phyloP scores from a whole-genome alignment of 2,329 filamentous ascomycete genomes.

The Cladosporium colombiae region DNA sequence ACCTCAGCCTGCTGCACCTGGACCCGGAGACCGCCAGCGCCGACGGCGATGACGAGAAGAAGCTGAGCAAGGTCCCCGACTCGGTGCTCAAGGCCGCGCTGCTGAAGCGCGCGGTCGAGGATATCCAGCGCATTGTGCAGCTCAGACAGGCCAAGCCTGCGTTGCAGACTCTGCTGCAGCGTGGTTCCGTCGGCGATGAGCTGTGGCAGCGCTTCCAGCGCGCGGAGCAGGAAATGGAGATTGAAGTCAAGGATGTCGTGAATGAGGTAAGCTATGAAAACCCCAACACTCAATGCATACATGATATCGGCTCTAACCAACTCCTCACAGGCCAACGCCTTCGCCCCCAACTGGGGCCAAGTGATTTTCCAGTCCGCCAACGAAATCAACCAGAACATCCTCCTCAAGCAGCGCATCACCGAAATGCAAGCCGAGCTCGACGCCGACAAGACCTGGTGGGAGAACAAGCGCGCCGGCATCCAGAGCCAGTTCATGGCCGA shows the following conservation, averaged over 20 bases:
- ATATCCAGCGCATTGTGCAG: slow-evolving; percentile 88
- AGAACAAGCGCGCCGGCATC: slow-evolving; percentile 73
- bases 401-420: slow-evolving; percentile 71
- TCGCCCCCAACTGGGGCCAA: slow-evolving; percentile 85
- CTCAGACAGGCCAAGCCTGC: slow-evolving; percentile 87
- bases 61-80: slow-evolving; percentile 68
- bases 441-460: slow-evolving; percentile 89
- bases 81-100: slow-evolving; percentile 85
- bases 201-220: slow-evolving; percentile 88
- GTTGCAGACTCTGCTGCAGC: slow-evolving; percentile 76
- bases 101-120: slow-evolving; percentile 83
- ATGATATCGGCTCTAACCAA: too few relatives aligned
- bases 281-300: too few relatives aligned
- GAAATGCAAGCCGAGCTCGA: slow-evolving; percentile 71
- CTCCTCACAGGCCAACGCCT: slow-evolving; percentile 74
- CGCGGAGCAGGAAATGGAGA: slow-evolving; percentile 97
- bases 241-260: slow-evolving; percentile 91
- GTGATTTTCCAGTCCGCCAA: slow-evolving; percentile 96
- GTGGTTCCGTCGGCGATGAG: slow-evolving; percentile 93
- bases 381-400: slow-evolving; percentile 85
- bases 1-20: slow-evolving; percentile 86
- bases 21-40: slow-evolving; percentile 48
- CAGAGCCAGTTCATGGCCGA: slow-evolving; percentile 81
- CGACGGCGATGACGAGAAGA: slow-evolving; percentile 66
- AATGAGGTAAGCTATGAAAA: slow-evolving; percentile 76